These are phyloP conservation scores for Xylariaceae sp. DNA, from an alignment of 2,329 filamentous ascomycete species.

Conservation along the genomic window DNA sequence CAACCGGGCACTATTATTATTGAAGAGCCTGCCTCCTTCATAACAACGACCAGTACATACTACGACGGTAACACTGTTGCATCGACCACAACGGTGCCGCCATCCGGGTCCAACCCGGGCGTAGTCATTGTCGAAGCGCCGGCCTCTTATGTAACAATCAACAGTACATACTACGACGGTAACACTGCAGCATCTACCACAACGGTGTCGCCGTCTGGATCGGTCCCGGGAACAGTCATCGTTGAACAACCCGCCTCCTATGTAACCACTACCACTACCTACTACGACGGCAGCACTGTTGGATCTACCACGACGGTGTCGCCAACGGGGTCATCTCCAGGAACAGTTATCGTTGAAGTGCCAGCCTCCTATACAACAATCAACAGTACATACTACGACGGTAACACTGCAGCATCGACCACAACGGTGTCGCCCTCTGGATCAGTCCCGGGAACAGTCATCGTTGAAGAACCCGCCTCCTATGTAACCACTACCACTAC, in stretches of 20 bases:
- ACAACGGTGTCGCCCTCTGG: not conserved
- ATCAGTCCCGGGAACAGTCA: not conserved
- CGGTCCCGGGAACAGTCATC: slow-evolving; percentile 2
- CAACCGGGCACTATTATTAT: not conserved
- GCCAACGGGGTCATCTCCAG: not conserved
- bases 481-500: not conserved
- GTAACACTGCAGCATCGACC: not conserved
- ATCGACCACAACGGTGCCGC: not conserved
- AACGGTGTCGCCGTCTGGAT: not conserved
- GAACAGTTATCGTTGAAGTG: not conserved
- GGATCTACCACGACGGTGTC: not conserved
- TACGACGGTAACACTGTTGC: not conserved
- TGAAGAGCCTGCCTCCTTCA: not conserved
- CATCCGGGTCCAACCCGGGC: not conserved
- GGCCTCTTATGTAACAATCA: not conserved
- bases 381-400: not conserved
- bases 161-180: not conserved
- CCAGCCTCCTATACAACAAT: not conserved
- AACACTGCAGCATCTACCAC: not conserved
- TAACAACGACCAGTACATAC: not conserved
- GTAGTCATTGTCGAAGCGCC: not conserved
- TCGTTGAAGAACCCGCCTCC: not conserved
- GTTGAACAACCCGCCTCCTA: slow-evolving; percentile 2
- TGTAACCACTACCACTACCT: not conserved
- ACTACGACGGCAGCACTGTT: not conserved